These are phyloP conservation scores for Lonicera japonica DNA, from an alignment of 129 eudicot species.

Conservation along the genomic window DNA sequence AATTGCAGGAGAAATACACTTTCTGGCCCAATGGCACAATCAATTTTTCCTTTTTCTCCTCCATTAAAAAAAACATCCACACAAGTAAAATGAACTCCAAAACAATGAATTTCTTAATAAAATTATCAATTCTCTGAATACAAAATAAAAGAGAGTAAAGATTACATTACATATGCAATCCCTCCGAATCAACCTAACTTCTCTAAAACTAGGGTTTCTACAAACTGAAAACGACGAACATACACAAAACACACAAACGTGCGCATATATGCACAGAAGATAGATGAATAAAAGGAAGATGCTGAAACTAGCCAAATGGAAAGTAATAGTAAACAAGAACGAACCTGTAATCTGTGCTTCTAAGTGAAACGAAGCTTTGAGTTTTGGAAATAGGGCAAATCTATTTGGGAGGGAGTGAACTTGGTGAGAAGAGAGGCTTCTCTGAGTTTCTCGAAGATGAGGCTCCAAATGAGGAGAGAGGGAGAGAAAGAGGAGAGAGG, in stretches of 20 bases:
- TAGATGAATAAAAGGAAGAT: background rate
- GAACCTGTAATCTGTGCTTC: constrained; percentile 19
- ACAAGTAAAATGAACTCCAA: background rate
- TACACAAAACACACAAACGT: constrained; percentile 4
- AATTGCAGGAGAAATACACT: constrained; percentile 6
- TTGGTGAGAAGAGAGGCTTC: background rate
- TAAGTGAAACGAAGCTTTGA: constrained; percentile 11
- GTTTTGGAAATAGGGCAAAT: constrained; percentile 19
- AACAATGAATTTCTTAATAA: background rate
- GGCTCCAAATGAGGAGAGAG: constrained; percentile 20
- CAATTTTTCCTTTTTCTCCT: too few species aligned
- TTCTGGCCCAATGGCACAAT: background rate
- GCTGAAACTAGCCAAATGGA: background rate
- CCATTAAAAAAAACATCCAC: background rate
- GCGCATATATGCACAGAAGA: background rate
- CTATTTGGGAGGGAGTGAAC: constrained; percentile 15
- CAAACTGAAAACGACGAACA: constrained; percentile 4
- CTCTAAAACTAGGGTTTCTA: constrained; percentile 12
- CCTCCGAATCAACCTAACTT: background rate
- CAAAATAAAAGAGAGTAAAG: background rate
- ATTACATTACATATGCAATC: background rate
- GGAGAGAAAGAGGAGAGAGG: constrained; percentile 10
- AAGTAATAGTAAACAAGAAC: background rate
- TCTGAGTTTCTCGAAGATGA: constrained; percentile 27
- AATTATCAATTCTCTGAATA: background rate